Base-by-base conservation (phyloP, 2,329 filamentous ascomycete genomes). In the Diaporthe helianthi region DNA sequence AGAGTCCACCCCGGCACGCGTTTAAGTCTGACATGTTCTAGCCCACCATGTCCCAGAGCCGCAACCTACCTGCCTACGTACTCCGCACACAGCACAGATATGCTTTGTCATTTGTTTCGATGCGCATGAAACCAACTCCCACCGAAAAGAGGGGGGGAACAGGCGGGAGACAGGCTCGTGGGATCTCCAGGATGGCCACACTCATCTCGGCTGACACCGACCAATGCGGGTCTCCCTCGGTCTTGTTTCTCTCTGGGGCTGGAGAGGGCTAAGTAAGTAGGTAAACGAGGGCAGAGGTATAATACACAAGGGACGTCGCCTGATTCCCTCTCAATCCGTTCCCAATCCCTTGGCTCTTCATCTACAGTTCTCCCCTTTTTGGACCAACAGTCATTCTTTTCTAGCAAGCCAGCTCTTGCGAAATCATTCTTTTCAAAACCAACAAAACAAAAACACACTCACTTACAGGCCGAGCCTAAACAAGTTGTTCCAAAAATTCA, bases 301-400 rank as follows among this genome's bases (percentile, higher is more conserved):
- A 60, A 49, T 69, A 67, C 67, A 67, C 36, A 71, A 67, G 69
- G 52, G 65, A 54, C 49, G 22, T 31, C 22, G 12, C 9, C 68
- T 44, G 33, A 26, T 61, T 41, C 29, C 17, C 22, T 49, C 49
- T 24, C 1, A 47, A 13, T 15, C 47, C 49, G 26, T 60, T 33
- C 9, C 24, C 9, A 44, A 44, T 9, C 17, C 36, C 54, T 29
- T 60, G 29, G 33, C n/a, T 33, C 13, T 51, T 41, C 65, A 65
- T 63, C 70, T 36, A 52, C 70, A 65, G 41, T 65, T 65, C 64
- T 58, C 68, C 68, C 51, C 17, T 58, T 67, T 47, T 66, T 63
- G 67, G 67, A 69, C 53, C 70, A 69, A 53, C 69, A 49, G 69
- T 44, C 70, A 67, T 71, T 71, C 67, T 69, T 71, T 71, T 69